A percentile compares a stretch with the other conserved stretches of the same genome.
phyloP scores from a whole-genome alignment of 1,139 yeast genomes.

The Taphrina pruni region DNA sequence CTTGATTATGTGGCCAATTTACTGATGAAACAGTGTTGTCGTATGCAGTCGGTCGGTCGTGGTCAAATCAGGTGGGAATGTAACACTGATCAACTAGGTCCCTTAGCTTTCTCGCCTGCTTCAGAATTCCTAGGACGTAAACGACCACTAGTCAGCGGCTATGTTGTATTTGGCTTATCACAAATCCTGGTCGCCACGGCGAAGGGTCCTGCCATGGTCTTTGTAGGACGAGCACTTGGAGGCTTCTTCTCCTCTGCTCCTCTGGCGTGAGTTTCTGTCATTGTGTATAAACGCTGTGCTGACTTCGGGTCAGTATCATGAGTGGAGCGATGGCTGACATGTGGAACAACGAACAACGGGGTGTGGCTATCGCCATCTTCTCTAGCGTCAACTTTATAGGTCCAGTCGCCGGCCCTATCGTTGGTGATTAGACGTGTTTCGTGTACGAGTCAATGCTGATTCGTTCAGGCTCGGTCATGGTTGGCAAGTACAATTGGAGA shows the following conservation, averaged over 20 bases:
- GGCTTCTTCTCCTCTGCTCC: constrained; percentile 83
- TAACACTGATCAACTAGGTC: constrained; percentile 57
- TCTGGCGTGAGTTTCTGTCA: constrained; percentile 61
- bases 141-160: constrained; percentile 44
- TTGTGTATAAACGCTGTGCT: neutral
- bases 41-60: constrained; percentile 9
- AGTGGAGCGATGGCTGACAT: constrained; percentile 83
- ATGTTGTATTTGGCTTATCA: constrained; percentile 53
- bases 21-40: constrained; percentile 13
- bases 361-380: constrained; percentile 57
- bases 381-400: constrained; percentile 63
- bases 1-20: neutral
- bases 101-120: constrained; percentile 76
- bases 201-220: constrained; percentile 70
- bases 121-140: constrained; percentile 80
- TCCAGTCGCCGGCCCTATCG: constrained; percentile 78
- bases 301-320: constrained; percentile 47
- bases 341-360: constrained; percentile 72
- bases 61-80: neutral
- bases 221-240: constrained; percentile 74
- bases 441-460: constrained; percentile 54
- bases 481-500: constrained; percentile 55
- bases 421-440: neutral
- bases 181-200: constrained; percentile 75
- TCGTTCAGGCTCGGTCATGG: constrained; percentile 57